Percentiles rank a stretch among this genome's conserved stretches.
phyloP scores from a whole-genome alignment of 2,329 filamentous ascomycete species.

The Penicillium hesseltinei region DNA sequence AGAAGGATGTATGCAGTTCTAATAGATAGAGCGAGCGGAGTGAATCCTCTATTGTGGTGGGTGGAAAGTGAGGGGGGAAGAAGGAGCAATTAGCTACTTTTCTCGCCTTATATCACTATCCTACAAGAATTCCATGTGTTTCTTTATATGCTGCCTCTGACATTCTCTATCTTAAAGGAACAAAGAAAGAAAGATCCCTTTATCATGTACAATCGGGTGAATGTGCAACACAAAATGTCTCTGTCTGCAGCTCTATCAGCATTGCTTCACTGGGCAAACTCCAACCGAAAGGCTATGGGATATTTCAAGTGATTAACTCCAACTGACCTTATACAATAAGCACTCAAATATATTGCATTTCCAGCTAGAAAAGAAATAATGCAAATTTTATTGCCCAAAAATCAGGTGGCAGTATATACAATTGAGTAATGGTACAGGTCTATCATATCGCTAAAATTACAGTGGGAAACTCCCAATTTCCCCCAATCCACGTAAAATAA shows the following conservation, averaged over 20 bases:
- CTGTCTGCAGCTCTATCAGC: background rate
- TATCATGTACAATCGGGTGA: background rate
- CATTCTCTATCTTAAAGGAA: background rate
- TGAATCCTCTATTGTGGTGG: background rate
- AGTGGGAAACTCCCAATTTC: constrained; percentile 9
- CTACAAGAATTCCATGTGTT: background rate
- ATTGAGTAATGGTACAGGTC: constrained; percentile 33
- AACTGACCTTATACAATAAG: background rate
- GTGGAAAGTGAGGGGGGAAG: background rate
- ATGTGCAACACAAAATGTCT: background rate
- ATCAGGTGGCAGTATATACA: constrained; percentile 15
- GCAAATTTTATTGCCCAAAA: background rate
- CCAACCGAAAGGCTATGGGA: background rate
- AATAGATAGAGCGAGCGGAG: background rate
- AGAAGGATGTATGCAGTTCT: background rate
- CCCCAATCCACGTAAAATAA: background rate
- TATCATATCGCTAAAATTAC: constrained; percentile 35
- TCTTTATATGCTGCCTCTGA: constrained; percentile 1
- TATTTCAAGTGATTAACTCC: background rate
- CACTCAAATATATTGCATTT: background rate
- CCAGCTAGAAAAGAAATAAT: background rate
- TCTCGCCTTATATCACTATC: background rate
- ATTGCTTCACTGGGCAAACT: background rate
- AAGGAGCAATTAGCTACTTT: background rate
- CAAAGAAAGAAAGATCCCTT: background rate